A percentile compares a stretch with the other conserved stretches of the same genome.
Evolutionary conservation across 192 early-diverging fungal species (phyloP).

Genomic region (Coemansia sp.): DNA sequence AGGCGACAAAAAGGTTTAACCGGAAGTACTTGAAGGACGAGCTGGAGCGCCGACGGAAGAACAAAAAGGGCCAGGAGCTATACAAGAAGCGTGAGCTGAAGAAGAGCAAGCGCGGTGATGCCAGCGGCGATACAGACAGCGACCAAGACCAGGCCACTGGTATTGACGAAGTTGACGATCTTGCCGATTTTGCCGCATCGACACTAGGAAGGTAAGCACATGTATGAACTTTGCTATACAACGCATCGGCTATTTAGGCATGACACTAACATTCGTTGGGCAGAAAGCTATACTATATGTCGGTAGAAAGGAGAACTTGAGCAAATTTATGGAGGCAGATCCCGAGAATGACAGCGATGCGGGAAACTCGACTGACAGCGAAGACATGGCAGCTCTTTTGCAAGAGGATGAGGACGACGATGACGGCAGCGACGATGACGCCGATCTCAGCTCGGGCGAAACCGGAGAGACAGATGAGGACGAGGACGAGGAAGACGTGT

Average conservation of each 20-base stretch:
- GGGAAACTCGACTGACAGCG: constrained; percentile 3
- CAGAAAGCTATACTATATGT: not conserved
- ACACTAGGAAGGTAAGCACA: constrained; percentile 12
- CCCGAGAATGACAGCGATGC: constrained; percentile 9
- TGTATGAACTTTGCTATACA: not conserved
- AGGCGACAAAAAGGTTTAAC: constrained; percentile 76
- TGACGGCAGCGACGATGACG: constrained; percentile 24
- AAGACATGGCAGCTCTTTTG: constrained; percentile 14
- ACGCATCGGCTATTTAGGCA: not conserved
- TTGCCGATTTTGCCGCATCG: constrained; percentile 47
- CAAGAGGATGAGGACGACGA: constrained; percentile 16
- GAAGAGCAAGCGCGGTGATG: constrained; percentile 47
- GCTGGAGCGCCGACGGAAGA: constrained; percentile 59
- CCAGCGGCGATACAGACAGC: constrained; percentile 11
- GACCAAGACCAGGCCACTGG: constrained; percentile 29
- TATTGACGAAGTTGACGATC: constrained; percentile 51
- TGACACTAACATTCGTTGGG: too few relatives aligned
- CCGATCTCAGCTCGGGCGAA: constrained; percentile 3
- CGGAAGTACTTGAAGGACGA: constrained; percentile 72
- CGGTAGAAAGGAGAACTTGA: constrained; percentile 25
- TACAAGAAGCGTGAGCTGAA: constrained; percentile 61
- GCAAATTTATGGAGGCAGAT: constrained; percentile 43
- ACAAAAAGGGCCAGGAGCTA: constrained; percentile 60
- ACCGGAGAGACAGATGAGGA: constrained; percentile 46
- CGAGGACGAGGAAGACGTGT: constrained; percentile 65